These are phyloP conservation scores for Malassezia globosa DNA, from an alignment of 1,284 basidiomycete species.

Conservation along the genomic window DNA sequence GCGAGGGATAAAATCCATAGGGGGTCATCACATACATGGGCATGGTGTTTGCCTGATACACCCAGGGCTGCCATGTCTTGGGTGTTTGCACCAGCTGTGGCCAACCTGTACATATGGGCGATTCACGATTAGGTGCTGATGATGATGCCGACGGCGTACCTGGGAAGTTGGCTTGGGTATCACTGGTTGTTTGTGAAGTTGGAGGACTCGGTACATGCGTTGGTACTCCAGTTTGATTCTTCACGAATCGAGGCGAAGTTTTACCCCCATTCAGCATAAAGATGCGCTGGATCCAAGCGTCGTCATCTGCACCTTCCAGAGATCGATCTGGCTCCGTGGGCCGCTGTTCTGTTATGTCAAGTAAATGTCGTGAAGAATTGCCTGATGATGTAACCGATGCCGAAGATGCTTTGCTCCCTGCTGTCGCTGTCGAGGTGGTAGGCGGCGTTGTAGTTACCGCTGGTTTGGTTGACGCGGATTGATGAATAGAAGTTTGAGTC, in stretches of 20 bases:
- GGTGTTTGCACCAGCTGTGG: too few species aligned
- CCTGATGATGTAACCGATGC: too few species aligned
- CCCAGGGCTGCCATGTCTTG: too few species aligned
- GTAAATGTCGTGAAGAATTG: too few species aligned
- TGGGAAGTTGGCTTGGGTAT: neutral
- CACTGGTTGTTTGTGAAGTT: neutral
- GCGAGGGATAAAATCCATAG: neutral
- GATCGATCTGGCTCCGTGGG: neutral
- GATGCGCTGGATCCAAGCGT: constrained; percentile 37
- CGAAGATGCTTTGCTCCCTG: too few species aligned
- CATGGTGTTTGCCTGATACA: neutral
- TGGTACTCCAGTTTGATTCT: neutral
- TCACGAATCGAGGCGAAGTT: constrained; percentile 24
- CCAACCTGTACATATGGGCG: neutral
- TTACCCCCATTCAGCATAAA: constrained; percentile 39
- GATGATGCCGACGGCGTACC: neutral
- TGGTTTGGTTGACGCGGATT: too few species aligned
- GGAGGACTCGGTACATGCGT: neutral
- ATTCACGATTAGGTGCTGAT: neutral
- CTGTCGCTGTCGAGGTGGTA: neutral
- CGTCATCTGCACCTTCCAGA: constrained; percentile 8
- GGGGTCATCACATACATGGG: neutral
- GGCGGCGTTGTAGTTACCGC: neutral
- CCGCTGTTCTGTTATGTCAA: too few species aligned
- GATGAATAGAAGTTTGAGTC: too few species aligned